Evolutionary conservation across 495 filamentous ascomycete species (phyloP).

Genomic region (Podospora pseudocomata): DNA sequence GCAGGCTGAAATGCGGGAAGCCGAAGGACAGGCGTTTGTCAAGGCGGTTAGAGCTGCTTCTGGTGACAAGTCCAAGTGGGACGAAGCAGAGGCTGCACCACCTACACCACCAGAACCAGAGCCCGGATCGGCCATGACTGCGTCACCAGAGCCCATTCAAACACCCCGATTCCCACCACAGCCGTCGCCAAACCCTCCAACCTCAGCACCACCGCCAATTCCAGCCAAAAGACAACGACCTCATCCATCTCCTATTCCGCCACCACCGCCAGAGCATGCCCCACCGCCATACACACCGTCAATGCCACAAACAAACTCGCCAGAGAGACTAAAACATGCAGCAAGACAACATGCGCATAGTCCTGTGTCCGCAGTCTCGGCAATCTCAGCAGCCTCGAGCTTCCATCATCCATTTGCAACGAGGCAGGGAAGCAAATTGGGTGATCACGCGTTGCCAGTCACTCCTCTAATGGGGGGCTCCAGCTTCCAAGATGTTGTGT

Average conservation of each 20-base stretch:
- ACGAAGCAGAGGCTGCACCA: slow-evolving; percentile 13
- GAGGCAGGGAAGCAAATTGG: slow-evolving; percentile 25
- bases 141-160: slow-evolving; percentile 26
- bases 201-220: slow-evolving; percentile 5
- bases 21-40: slow-evolving; percentile 67
- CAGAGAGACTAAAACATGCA: slow-evolving; percentile 21
- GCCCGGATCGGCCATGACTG: slow-evolving; percentile 19
- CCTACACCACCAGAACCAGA: slow-evolving; percentile 11
- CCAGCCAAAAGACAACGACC: slow-evolving; percentile 6
- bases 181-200: neutral
- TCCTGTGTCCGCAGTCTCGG: slow-evolving; percentile 28
- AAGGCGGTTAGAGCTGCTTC: slow-evolving; percentile 41
- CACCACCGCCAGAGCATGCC: slow-evolving; percentile 12
- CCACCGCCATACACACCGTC: slow-evolving; percentile 12
- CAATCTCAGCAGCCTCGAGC: slow-evolving; percentile 26
- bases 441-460: slow-evolving; percentile 25
- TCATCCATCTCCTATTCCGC: slow-evolving; percentile 14
- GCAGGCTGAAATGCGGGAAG: slow-evolving; percentile 67
- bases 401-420: slow-evolving; percentile 27
- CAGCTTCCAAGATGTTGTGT: slow-evolving; percentile 36
- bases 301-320: slow-evolving; percentile 19
- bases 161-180: slow-evolving; percentile 6
- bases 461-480: slow-evolving; percentile 19
- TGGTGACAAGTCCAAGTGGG: slow-evolving; percentile 28
- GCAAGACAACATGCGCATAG: slow-evolving; percentile 22